These are phyloP conservation scores for Fusarium chlamydosporum DNA, from an alignment of 2,329 filamentous ascomycete species.

Conservation along the genomic window DNA sequence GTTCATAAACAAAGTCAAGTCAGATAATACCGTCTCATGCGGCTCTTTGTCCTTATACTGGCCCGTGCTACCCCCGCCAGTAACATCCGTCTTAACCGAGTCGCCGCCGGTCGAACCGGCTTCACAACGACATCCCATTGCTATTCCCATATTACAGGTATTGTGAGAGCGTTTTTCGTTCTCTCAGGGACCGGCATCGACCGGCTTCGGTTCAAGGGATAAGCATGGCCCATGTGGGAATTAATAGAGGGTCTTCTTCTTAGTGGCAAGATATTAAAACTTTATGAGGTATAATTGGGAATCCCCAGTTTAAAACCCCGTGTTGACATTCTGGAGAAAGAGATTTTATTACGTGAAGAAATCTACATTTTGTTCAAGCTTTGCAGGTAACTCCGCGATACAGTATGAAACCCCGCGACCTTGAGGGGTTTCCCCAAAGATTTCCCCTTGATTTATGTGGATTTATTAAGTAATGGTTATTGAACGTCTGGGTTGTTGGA, in stretches of 20 bases:
- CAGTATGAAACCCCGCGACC: constrained; percentile 26
- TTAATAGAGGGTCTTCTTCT: constrained; percentile 20
- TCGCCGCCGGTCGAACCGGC: constrained; percentile 32
- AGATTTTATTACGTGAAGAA: constrained; percentile 41
- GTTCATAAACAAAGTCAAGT: constrained; percentile 17
- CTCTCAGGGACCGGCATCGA: constrained; percentile 35
- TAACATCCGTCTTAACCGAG: constrained; percentile 47
- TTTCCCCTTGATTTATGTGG: constrained; percentile 4
- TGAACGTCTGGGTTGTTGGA: background rate
- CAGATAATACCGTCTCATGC: constrained; percentile 14
- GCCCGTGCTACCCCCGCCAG: constrained; percentile 31
- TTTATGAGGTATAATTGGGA: background rate
- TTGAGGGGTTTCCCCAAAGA: constrained; percentile 31
- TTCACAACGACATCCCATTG: background rate
- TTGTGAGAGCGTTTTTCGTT: too few relatives aligned
- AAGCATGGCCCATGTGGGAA: constrained; percentile 24
- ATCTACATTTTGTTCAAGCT: constrained; percentile 10
- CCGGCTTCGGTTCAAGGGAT: constrained; percentile 29
- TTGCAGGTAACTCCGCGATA: constrained; percentile 27
- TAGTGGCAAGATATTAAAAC: constrained; percentile 26
- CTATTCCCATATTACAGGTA: background rate
- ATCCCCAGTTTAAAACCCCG: constrained; percentile 17
- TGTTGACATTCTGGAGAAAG: constrained; percentile 28
- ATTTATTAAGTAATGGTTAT: constrained; percentile 34
- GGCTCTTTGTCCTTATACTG: constrained; percentile 32